Evolutionary conservation across 805 yeast species (phyloP).

Genomic region (Lipomyces sp.): DNA sequence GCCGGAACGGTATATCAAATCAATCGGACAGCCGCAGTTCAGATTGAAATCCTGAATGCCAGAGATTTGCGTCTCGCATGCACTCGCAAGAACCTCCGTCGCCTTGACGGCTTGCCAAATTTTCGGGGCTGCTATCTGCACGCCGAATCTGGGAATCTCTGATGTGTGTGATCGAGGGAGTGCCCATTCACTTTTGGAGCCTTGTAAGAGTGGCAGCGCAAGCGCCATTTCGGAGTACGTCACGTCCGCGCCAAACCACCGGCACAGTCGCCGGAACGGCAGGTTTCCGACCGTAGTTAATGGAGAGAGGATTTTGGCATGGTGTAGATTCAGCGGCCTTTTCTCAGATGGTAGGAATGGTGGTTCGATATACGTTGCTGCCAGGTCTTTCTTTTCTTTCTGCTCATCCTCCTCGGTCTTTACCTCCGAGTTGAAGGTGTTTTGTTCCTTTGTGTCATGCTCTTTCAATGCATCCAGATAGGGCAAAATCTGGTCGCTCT

Average conservation of each 20-base stretch:
- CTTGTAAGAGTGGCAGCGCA: constrained; percentile 81
- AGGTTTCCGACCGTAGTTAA: constrained; percentile 96
- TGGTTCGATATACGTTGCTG: constrained; percentile 69
- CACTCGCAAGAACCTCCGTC: constrained; percentile 69
- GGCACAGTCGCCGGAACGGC: constrained; percentile 93
- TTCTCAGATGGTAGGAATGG: constrained; percentile 82
- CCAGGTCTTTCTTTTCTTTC: constrained; percentile 37
- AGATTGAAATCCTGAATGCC: constrained; percentile 72
- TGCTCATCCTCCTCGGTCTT: constrained; percentile 20
- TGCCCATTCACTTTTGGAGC: constrained; percentile 96
- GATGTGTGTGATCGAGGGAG: constrained; percentile 82
- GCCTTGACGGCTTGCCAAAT: constrained; percentile 95
- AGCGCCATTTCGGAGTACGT: constrained; percentile 97
- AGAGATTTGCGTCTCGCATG: constrained; percentile 44
- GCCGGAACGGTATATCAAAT: constrained; percentile 88
- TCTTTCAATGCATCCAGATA: constrained; percentile 66
- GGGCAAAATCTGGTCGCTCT: constrained; percentile 61
- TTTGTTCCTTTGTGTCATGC: constrained; percentile 44
- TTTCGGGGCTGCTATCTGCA: constrained; percentile 88
- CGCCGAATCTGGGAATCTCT: constrained; percentile 70
- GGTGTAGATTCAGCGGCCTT: constrained; percentile 65
- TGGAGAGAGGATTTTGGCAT: constrained; percentile 90
- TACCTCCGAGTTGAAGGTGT: constrained; percentile 45
- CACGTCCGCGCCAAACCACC: constrained; percentile 84
- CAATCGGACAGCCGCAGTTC: constrained; percentile 98